phyloP scores from a whole-genome alignment of 129 eudicot genomes.

The Arctium minus region DNA sequence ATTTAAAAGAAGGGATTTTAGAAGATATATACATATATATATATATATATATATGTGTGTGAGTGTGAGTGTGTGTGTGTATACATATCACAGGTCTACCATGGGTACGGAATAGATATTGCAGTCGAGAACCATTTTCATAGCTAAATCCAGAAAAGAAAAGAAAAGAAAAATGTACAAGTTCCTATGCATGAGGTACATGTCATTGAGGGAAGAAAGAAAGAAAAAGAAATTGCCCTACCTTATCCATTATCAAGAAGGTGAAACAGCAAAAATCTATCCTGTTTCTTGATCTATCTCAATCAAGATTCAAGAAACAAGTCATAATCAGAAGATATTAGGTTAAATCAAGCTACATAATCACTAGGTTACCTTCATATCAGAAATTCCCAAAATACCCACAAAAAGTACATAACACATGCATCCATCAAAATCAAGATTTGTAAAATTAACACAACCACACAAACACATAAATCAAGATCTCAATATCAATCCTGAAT shows the following conservation, averaged over 20 bases:
- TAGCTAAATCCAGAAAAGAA: neutral
- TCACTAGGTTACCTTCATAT: neutral
- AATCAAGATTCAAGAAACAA: constrained; percentile 2
- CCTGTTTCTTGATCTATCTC: neutral
- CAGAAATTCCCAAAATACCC: constrained; percentile 26
- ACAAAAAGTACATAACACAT: constrained; percentile 3
- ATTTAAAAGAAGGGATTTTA: neutral
- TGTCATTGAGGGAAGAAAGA: neutral
- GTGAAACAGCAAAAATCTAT: neutral
- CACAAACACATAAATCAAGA: constrained; percentile 11
- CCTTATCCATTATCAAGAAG: constrained; percentile 14
- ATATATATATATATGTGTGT: too few species aligned
- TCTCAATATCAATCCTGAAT: neutral
- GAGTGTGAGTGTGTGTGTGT: too few species aligned
- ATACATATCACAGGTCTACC: neutral
- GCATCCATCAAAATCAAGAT: neutral
- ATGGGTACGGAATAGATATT: constrained; percentile 6
- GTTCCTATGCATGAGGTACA: constrained; percentile 8
- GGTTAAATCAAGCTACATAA: neutral
- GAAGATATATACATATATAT: neutral
- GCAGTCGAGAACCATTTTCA: neutral
- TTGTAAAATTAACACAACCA: neutral
- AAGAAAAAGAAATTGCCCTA: neutral
- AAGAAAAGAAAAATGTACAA: neutral
- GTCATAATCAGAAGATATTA: constrained; percentile 8